Evolutionary conservation across 2,329 filamentous ascomycete species (phyloP).

Genomic region (Paracoccidioides lutzii): DNA sequence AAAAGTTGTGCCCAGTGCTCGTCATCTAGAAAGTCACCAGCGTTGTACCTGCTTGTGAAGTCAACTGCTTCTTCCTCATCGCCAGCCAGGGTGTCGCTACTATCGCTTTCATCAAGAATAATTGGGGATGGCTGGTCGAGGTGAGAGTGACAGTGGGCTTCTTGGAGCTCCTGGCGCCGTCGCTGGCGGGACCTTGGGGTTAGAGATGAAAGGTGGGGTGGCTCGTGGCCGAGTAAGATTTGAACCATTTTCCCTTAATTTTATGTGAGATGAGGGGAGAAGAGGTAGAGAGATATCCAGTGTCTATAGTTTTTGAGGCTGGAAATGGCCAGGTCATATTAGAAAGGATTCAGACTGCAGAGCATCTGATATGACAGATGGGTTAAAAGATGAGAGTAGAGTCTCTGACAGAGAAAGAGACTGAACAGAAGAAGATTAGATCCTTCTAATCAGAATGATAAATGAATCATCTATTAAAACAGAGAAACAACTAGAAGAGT

Average conservation of each 20-base stretch:
- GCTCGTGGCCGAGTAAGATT: neutral
- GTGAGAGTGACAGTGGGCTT: neutral
- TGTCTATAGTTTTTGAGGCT: neutral
- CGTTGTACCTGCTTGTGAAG: conserved; percentile 5
- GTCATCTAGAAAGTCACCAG: conserved; percentile 18
- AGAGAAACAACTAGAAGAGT: neutral
- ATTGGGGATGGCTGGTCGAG: neutral
- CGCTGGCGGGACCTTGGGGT: neutral
- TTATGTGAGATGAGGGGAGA: neutral
- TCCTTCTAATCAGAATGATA: neutral
- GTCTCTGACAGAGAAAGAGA: neutral
- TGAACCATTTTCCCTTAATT: neutral
- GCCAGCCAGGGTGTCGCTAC: neutral
- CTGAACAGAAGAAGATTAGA: neutral
- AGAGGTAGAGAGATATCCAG: neutral
- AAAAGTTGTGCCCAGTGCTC: conserved; percentile 14
- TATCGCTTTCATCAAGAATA: neutral
- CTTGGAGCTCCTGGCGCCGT: neutral
- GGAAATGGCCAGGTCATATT: neutral
- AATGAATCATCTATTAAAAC: neutral
- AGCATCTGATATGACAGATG: neutral
- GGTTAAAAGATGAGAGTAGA: neutral
- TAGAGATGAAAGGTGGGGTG: neutral
- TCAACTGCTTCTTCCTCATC: neutral
- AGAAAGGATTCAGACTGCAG: neutral